Base-by-base conservation (phyloP, 139 green algal genomes). In the Auxenochlorella pyrenoidosa region DNA sequence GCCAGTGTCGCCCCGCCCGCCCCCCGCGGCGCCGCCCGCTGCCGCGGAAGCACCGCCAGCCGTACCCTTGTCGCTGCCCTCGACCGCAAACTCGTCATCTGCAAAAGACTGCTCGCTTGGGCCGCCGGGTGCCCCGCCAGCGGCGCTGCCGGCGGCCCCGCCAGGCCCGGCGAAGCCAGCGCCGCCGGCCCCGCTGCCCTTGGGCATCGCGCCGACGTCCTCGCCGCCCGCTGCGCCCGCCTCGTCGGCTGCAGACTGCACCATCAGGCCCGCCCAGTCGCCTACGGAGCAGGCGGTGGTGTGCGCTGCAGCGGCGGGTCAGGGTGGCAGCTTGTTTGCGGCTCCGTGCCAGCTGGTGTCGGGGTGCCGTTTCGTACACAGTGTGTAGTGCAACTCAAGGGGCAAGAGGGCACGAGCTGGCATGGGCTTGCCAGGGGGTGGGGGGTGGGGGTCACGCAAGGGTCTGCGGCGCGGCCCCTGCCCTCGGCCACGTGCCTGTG, bases 191-290 rank as follows among this genome's bases (percentile, higher is more conserved):
- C 60, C 80, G 30, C 38, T 63, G 41, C 80, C 80, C 80, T 84
- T 84, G 44, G n/a, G 16, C 2, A 21, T 75, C 24, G 22, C 36
- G 0, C 36, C 79, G 30, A 84, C n/a, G 79, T 75, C 80, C 40
- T 85, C 80, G 0, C 80, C 80, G 28, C 80, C 80, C 28, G 41
- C 24, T 0, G 80, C 63, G 16, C 58, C 34, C 5, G 28, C 12
- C 6, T 72, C 34, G 5, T 85, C 80, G 15, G 43, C 80, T 0
- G 80, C 80, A 12, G 80, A 85, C 63, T 85, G 63, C 28, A 85
- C 80, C 80, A 76, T 85, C 34, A 85, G 63, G 32, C 80, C 80
- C 6, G 63, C 80, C 63, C 80, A 85, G 63, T 85, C 80, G 44
- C 80, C 79, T 75, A 51, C 36, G 34, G 13, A 22, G 41, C 75